Conservation (phyloP, 2,329 filamentous ascomycete species). For the Chaetothyriales sp. region DNA sequence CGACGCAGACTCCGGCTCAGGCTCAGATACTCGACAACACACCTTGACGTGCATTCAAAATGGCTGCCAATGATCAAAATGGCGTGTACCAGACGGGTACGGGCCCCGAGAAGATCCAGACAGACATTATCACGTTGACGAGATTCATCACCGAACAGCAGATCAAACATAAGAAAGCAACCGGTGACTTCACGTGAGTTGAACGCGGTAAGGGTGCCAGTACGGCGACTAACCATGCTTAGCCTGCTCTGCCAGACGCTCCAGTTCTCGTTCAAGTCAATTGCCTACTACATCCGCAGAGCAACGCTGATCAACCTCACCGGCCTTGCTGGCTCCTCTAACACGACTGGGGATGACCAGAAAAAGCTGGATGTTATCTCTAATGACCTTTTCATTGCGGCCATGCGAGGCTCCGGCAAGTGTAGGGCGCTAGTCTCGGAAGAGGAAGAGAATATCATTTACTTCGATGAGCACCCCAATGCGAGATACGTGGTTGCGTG, state of each 20-base stretch:
- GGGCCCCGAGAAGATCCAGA: conserved; percentile 71
- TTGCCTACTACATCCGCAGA: conserved; percentile 97
- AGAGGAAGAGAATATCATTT: conserved; percentile 86
- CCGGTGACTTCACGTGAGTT: conserved; percentile 91
- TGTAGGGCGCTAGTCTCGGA: conserved; percentile 91
- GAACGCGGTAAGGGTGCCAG: neutral
- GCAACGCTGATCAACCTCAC: conserved; percentile 91
- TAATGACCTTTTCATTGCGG: conserved; percentile 92
- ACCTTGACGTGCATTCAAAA: conserved; percentile 1
- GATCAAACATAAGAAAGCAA: conserved; percentile 80
- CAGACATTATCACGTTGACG: conserved; percentile 88
- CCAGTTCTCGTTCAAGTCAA: conserved; percentile 99
- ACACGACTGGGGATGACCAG: conserved; percentile 92
- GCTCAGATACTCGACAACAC: neutral
- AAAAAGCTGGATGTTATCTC: conserved; percentile 99
- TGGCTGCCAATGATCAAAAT: conserved; percentile 15
- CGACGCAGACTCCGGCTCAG: neutral
- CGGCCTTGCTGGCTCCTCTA: conserved; percentile 85
- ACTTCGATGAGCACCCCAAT: conserved; percentile 59
- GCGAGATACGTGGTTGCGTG: conserved; percentile 89
- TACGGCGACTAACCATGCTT: conserved; percentile 3
- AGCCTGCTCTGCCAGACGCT: conserved; percentile 93
- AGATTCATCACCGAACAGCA: conserved; percentile 95
- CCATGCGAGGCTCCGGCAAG: conserved; percentile 85
- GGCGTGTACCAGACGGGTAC: conserved; percentile 39